A percentile compares a stretch with the other conserved stretches of the same genome.
Evolutionary conservation across 305 asterid genomes (phyloP).

Genomic region (Euphrasia arctica): DNA sequence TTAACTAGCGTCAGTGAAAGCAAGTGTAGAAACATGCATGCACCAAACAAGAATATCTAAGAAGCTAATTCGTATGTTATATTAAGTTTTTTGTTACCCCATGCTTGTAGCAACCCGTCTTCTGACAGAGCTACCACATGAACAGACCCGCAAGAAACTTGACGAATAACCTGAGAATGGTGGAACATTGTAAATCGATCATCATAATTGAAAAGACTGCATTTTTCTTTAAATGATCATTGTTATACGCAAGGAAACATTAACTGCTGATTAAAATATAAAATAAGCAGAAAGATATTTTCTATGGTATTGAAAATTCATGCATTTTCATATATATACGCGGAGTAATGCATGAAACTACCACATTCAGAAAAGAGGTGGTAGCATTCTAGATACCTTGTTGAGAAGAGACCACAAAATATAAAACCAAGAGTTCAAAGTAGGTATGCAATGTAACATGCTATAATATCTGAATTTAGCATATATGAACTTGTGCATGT

Average conservation of each 20-base stretch:
- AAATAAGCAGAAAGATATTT: too few species aligned
- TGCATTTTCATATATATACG: neutral
- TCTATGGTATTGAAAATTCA: neutral
- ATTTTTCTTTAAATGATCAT: too few species aligned
- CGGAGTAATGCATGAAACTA: neutral
- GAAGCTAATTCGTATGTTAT: constrained; percentile 11
- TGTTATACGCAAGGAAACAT: neutral
- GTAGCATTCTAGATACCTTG: constrained; percentile 16
- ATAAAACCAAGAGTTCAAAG: constrained; percentile 2
- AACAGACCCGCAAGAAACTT: constrained; percentile 98
- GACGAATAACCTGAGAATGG: constrained; percentile 67
- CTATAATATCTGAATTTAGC: constrained; percentile 8
- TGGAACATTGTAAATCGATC: neutral
- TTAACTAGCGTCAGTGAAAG: constrained; percentile 12
- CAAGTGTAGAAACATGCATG: constrained; percentile 18
- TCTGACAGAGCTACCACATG: constrained; percentile 92
- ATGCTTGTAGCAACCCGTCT: constrained; percentile 90
- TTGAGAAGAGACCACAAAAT: constrained; percentile 7
- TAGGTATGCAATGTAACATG: constrained; percentile 7
- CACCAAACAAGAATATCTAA: constrained; percentile 12
- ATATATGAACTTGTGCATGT: neutral
- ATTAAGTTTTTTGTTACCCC: constrained; percentile 56
- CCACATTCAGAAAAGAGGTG: constrained; percentile 6
- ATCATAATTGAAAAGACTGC: neutral
- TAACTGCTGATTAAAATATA: too few species aligned